Evolutionary conservation across 805 yeast species (phyloP).

Genomic region (Yarrowia deformans): DNA sequence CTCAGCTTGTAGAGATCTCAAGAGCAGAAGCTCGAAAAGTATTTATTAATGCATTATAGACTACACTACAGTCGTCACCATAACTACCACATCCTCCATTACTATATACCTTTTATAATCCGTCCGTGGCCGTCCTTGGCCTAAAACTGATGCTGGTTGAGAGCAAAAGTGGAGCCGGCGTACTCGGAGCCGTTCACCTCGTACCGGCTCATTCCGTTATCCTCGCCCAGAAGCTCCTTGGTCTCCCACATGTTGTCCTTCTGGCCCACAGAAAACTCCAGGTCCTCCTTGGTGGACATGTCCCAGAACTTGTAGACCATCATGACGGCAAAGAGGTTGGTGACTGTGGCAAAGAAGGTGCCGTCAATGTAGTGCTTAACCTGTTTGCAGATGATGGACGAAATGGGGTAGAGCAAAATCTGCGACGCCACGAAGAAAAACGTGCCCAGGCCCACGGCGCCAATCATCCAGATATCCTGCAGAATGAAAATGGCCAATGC

Average conservation of each 20-base stretch:
- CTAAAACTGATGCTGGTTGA: slow-evolving; percentile 43
- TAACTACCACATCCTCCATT: slow-evolving; percentile 8
- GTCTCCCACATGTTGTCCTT: slow-evolving; percentile 55
- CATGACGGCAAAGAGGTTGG: slow-evolving; percentile 85
- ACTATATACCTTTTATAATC: slow-evolving; percentile 15
- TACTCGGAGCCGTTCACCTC: slow-evolving; percentile 48
- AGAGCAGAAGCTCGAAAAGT: not conserved
- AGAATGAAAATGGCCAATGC: slow-evolving; percentile 71
- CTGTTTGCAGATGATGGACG: slow-evolving; percentile 67
- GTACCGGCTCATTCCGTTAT: slow-evolving; percentile 41
- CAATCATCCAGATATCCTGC: slow-evolving; percentile 85
- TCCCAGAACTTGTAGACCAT: slow-evolving; percentile 98
- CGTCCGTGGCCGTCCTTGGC: too few species aligned
- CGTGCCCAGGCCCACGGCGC: slow-evolving; percentile 75
- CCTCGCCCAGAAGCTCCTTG: slow-evolving; percentile 49
- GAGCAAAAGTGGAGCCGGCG: slow-evolving; percentile 50
- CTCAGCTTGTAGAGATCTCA: too few species aligned
- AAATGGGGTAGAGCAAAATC: slow-evolving; percentile 72
- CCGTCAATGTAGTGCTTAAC: slow-evolving; percentile 92
- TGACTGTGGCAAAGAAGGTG: slow-evolving; percentile 77
- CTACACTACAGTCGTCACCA: not conserved
- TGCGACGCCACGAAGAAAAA: slow-evolving; percentile 85
- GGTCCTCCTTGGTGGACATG: slow-evolving; percentile 91
- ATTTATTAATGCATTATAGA: slow-evolving; percentile 1
- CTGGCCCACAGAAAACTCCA: slow-evolving; percentile 82